phyloP scores from a whole-genome alignment of 345 rosid genomes.

The Populus nigra region DNA sequence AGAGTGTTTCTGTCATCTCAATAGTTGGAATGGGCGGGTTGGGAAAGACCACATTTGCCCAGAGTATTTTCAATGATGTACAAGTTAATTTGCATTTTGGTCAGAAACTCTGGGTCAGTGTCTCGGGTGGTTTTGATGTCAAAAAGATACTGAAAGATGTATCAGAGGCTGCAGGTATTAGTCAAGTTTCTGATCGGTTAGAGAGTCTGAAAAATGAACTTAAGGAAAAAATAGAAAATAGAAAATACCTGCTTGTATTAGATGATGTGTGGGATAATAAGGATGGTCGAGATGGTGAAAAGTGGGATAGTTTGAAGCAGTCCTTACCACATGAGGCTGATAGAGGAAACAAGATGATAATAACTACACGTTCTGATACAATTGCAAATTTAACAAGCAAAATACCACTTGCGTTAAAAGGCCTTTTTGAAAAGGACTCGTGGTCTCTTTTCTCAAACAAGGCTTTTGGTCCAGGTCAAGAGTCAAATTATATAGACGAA shows the following conservation, averaged over 20 bases:
- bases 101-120: not conserved
- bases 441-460: not conserved
- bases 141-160: slow-evolving; percentile 10
- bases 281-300: not conserved
- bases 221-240: not conserved
- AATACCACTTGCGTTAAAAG: no score
- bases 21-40: no score
- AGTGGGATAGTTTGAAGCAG: slow-evolving; percentile 13
- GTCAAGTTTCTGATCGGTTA: not conserved
- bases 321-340: slow-evolving; percentile 6
- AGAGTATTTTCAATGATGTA: no score
- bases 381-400: slow-evolving; percentile 8
- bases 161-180: not conserved
- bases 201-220: slow-evolving; percentile 5
- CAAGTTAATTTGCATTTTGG: slow-evolving; percentile 1
- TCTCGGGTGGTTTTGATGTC: not conserved
- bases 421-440: no score
- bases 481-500: not conserved
- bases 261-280: slow-evolving; percentile 24
- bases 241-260: slow-evolving; percentile 19
- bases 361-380: slow-evolving; percentile 17
- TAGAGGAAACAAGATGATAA: slow-evolving; percentile 21
- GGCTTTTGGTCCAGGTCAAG: slow-evolving; percentile 6
- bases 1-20: not conserved
- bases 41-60: no score